Evolutionary conservation across 129 eudicot genomes (phyloP), one percentile per base, ranked within the genome.

Genomic region (Saposhnikovia divaricata): DNA sequence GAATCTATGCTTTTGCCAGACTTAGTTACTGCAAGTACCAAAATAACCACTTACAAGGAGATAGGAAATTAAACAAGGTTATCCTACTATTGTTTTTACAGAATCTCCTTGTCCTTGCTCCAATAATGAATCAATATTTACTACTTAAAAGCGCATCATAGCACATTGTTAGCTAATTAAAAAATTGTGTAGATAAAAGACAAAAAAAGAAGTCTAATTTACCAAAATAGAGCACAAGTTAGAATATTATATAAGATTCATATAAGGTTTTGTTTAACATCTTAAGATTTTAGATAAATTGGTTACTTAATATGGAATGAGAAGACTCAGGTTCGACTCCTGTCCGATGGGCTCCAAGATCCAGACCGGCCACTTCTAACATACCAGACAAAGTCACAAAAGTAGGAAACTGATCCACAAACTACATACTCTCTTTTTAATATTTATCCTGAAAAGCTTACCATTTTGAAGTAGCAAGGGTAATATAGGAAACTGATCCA

Each of bases 1-100:
- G 91, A 85, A 70, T 89, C 91, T 2, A 72, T 86, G 70, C 51
- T 82, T 87, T 81, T 89, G n/a, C 92, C 94, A 42, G 97, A 87
- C 19, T 88, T 86, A 38, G 90, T 89, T 42, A 38, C 94, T 91
- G 90, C 61, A 75, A 77, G 68, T 48, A 47, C 65, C 51, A 55
- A 25, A 38, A 28, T 25, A 23, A 11, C 34, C 25, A 45, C 1
- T 70, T 70, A 44, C 16, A 74, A 31, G 31, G 31, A 23, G 16
- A 44, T n/a, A 9, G 19, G 19, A 45, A 19, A 25, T 27, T 9
- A 43, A 46, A 72, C 18, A 38, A 72, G 23, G 9, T 19, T 72
- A 19, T 42, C 5, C 25, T 59, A 7, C 21, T n/a, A 61, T n/a
- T n/a, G 37, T 61, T 7, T 3, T 25, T 61, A 21, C n/a, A 61